These are phyloP conservation scores for Athelia psychrophila DNA, from an alignment of 1,284 basidiomycete species.

Conservation along the genomic window DNA sequence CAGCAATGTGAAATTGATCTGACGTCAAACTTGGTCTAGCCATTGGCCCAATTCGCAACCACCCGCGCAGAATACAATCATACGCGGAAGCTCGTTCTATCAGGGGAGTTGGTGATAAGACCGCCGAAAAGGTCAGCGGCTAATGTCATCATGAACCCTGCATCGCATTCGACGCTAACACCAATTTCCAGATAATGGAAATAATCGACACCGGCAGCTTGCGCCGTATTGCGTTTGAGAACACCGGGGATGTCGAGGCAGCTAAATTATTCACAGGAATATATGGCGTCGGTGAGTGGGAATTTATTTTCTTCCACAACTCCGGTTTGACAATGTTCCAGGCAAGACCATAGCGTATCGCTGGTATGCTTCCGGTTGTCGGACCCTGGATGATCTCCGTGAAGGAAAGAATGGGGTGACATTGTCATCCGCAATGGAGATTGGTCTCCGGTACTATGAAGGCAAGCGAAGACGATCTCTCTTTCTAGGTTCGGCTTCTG, in stretches of 20 bases:
- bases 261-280: constrained; percentile 68
- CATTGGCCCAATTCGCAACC: constrained; percentile 48
- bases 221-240: constrained; percentile 57
- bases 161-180: background rate
- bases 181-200: constrained; percentile 64
- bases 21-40: constrained; percentile 32
- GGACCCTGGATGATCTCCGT: constrained; percentile 74
- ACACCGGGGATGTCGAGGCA: constrained; percentile 54
- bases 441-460: constrained; percentile 78
- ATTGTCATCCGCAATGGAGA: constrained; percentile 64
- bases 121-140: constrained; percentile 68
- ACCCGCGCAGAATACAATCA: constrained; percentile 60
- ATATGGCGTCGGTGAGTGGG: constrained; percentile 75
- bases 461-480: constrained; percentile 36
- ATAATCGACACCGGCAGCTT: constrained; percentile 70
- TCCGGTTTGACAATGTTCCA: constrained; percentile 19
- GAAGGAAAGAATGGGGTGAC: constrained; percentile 56
- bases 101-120: constrained; percentile 68
- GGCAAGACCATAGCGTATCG: constrained; percentile 61
- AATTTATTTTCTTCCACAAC: background rate
- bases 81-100: constrained; percentile 63
- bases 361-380: constrained; percentile 77
- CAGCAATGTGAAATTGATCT: background rate
- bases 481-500: background rate
- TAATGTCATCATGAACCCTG: background rate